Evolutionary conservation across 345 rosid species (phyloP).

Genomic region (Geranium brycei): DNA sequence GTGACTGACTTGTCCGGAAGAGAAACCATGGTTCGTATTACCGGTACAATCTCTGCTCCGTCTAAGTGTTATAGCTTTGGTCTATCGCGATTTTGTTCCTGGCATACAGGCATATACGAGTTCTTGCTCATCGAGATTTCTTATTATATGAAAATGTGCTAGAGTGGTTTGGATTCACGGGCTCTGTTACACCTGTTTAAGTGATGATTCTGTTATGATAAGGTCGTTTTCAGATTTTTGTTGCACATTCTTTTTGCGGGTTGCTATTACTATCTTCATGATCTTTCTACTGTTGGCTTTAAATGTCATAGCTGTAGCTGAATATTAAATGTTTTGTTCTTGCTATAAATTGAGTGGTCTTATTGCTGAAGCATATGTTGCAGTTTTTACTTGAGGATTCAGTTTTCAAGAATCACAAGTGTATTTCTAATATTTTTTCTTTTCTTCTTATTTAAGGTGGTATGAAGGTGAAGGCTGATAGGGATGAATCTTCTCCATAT

Average conservation of each 20-base stretch:
- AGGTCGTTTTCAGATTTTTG: too few species aligned
- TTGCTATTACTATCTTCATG: not conserved
- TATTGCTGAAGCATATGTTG: not conserved
- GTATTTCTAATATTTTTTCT: not conserved
- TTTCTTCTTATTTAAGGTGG: constrained; percentile 13
- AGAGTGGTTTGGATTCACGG: not conserved
- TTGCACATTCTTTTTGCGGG: too few species aligned
- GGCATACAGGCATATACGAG: not conserved
- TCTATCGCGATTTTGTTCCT: not conserved
- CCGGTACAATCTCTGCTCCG: constrained; percentile 9
- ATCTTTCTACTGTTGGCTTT: not conserved
- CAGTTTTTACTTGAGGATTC: not conserved
- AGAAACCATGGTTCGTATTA: constrained; percentile 25
- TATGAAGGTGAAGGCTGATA: constrained; percentile 30
- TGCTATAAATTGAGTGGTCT: not conserved
- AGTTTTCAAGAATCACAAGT: not conserved
- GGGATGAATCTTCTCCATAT: constrained; percentile 30
- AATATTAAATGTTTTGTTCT: not conserved
- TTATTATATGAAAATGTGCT: not conserved
- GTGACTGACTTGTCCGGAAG: constrained; percentile 26
- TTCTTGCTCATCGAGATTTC: not conserved
- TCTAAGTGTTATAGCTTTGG: not conserved
- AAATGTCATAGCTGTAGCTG: not conserved
- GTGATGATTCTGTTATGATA: too few species aligned
- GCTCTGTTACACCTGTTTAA: too few species aligned